Conservation (phyloP, 306 rosid genomes). For the Lathyrus sativus region DNA sequence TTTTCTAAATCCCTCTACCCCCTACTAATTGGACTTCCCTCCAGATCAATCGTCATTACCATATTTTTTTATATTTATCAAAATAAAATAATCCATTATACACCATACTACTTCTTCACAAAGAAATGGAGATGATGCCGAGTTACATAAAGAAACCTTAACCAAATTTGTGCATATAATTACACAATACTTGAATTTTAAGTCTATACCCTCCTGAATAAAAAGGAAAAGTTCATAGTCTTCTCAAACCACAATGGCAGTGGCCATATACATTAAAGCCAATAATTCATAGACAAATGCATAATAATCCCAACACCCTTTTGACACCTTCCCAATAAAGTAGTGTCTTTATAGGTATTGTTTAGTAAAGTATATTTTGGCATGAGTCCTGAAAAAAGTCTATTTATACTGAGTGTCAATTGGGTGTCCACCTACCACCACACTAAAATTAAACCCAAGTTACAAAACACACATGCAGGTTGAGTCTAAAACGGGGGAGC, state of each 20-base stretch:
- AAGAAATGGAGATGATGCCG: not conserved
- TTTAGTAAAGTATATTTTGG: too few species aligned
- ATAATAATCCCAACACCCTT: too few species aligned
- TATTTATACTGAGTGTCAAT: too few species aligned
- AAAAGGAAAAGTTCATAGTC: too few species aligned
- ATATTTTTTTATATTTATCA: not conserved
- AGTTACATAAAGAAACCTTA: not conserved
- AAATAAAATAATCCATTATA: slow-evolving; percentile 10
- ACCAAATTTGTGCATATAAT: not conserved
- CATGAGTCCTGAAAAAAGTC: too few species aligned
- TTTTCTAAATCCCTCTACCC: not conserved
- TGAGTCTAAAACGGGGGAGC: not conserved
- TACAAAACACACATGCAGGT: not conserved
- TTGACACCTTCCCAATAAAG: too few species aligned
- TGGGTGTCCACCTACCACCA: not conserved
- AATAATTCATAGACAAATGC: too few species aligned
- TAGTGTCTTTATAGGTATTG: too few species aligned
- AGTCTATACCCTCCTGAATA: not conserved
- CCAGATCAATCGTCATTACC: not conserved
- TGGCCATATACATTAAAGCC: not conserved
- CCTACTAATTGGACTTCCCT: not conserved
- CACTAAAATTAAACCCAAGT: not conserved
- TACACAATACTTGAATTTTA: not conserved
- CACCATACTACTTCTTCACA: slow-evolving; percentile 7
- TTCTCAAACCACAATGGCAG: not conserved